Evolutionary conservation across 495 filamentous ascomycete species (phyloP).

Genomic region (Glonium stellatum): DNA sequence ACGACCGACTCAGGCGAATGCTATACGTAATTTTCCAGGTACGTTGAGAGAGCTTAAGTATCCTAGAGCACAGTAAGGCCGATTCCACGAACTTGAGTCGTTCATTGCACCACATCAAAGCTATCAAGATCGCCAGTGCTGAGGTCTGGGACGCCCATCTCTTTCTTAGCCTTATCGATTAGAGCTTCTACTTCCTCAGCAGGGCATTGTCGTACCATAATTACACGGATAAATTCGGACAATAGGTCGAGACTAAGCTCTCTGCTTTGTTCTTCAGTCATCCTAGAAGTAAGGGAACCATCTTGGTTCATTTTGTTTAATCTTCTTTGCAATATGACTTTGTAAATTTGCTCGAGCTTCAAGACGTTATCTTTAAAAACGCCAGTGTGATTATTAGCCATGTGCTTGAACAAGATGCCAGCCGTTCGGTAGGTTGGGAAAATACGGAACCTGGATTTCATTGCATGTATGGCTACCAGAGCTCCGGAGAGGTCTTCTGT

Average conservation of each 20-base stretch:
- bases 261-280: conserved; percentile 11
- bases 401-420: conserved; percentile 16
- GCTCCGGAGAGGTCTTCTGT: conserved; percentile 20
- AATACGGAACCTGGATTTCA: conserved; percentile 10
- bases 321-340: conserved; percentile 15
- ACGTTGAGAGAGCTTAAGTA: no score
- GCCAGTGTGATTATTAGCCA: conserved; percentile 3
- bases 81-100: background rate
- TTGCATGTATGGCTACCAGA: conserved; percentile 20
- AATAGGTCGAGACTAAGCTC: conserved; percentile 19
- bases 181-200: conserved; percentile 20
- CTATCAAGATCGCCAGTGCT: conserved; percentile 23
- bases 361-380: background rate
- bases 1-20: no score
- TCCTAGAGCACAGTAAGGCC: no score
- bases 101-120: conserved; percentile 14
- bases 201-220: conserved; percentile 16
- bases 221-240: conserved; percentile 24
- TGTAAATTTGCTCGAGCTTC: conserved; percentile 10
- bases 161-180: conserved; percentile 24
- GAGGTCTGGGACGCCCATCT: conserved; percentile 20
- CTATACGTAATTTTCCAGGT: no score
- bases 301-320: conserved; percentile 9
- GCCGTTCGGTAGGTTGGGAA: conserved; percentile 8
- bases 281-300: background rate